A percentile compares a stretch with the other conserved stretches of the same genome.
Conservation (phyloP, 257 asterid genomes). For the Mitragyna speciosa region DNA sequence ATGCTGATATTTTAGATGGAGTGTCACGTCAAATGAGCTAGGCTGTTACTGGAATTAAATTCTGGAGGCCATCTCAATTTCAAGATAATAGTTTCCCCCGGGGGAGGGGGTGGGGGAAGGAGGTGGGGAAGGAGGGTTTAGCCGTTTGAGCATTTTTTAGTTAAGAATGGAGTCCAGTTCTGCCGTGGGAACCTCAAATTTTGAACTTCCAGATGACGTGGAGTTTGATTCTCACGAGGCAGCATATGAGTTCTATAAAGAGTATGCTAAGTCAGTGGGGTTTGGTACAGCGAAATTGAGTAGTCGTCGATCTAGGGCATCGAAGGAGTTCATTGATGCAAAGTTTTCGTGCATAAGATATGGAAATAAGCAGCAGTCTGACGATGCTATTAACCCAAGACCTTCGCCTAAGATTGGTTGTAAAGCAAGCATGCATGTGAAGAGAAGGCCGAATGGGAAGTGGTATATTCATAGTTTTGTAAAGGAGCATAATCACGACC, state of each 20-base stretch:
- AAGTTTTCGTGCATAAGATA: conserved; percentile 94
- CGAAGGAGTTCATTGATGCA: conserved; percentile 90
- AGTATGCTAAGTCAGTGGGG: conserved; percentile 81
- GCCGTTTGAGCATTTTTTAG: neutral
- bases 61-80: neutral
- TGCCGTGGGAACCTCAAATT: conserved; percentile 33
- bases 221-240: conserved; percentile 87
- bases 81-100: neutral
- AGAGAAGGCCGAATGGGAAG: conserved; percentile 64
- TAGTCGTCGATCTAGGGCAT: conserved; percentile 89
- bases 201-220: conserved; percentile 59
- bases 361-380: conserved; percentile 93
- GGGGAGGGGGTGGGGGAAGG: neutral
- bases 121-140: neutral
- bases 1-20: conserved; percentile 2
- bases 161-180: conserved; percentile 53
- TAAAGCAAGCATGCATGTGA: conserved; percentile 92
- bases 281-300: conserved; percentile 95
- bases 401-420: conserved; percentile 96
- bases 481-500: conserved; percentile 92
- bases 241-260: conserved; percentile 77
- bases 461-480: conserved; percentile 84
- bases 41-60: neutral
- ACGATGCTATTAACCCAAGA: conserved; percentile 88
- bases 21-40: neutral